Conservation (phyloP, 2,329 filamentous ascomycete species). For the Arachnomyces sp. region DNA sequence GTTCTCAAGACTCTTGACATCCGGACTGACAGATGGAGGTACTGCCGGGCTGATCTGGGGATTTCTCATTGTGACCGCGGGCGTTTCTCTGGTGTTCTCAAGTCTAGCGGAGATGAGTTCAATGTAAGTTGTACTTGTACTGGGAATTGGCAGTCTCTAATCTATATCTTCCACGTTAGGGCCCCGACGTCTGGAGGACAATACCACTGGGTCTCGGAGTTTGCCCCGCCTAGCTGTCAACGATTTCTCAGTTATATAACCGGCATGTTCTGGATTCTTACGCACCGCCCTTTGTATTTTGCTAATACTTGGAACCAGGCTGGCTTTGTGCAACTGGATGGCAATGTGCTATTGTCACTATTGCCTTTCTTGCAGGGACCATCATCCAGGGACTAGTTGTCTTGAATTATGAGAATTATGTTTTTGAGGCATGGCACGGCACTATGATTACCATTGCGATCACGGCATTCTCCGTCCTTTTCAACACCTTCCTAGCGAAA, state of each 20-base stretch:
- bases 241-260: slow-evolving; percentile 40
- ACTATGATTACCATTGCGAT: slow-evolving; percentile 37
- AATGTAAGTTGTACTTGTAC: too few species aligned
- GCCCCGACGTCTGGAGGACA: slow-evolving; percentile 34
- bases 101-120: slow-evolving; percentile 37
- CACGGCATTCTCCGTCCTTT: slow-evolving; percentile 30
- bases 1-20: slow-evolving; percentile 18
- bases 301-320: slow-evolving; percentile 14
- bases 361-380: slow-evolving; percentile 36
- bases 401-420: slow-evolving; percentile 35
- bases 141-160: too few species aligned
- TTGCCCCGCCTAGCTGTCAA: slow-evolving; percentile 34
- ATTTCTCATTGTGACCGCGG: slow-evolving; percentile 24
- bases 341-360: slow-evolving; percentile 38
- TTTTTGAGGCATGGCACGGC: slow-evolving; percentile 35
- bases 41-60: slow-evolving; percentile 32
- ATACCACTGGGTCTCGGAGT: slow-evolving; percentile 37
- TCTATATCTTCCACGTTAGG: slow-evolving; percentile 17
- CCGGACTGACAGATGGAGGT: slow-evolving; percentile 29
- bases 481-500: slow-evolving; percentile 35
- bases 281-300: neutral
- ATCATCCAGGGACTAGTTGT: slow-evolving; percentile 40
- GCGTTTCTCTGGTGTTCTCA: slow-evolving; percentile 28
- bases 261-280: slow-evolving; percentile 17
- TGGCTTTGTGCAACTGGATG: slow-evolving; percentile 39